phyloP scores from a whole-genome alignment of 2,329 filamentous ascomycete species.

The Graphilbum sp. region DNA sequence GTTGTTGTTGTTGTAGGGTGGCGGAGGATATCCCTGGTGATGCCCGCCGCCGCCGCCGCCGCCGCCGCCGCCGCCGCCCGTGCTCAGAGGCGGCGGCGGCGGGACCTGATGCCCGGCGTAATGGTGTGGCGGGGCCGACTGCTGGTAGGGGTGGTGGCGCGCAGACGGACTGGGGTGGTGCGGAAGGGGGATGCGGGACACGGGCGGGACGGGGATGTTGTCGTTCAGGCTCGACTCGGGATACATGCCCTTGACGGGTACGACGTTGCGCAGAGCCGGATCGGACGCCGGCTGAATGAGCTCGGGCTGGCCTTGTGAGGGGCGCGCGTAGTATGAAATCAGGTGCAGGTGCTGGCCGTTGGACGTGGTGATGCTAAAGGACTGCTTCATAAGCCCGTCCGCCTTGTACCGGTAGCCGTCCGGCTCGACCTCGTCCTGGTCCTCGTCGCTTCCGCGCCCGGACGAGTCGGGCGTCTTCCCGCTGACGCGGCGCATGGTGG shows the following conservation, averaged over 20 bases:
- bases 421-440: constrained; percentile 68
- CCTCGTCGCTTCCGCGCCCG: constrained; percentile 65
- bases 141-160: constrained; percentile 18
- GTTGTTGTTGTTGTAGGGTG: no score
- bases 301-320: constrained; percentile 53
- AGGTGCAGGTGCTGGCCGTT: constrained; percentile 81
- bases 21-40: constrained; percentile 13
- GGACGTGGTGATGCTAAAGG: constrained; percentile 94
- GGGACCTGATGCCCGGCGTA: constrained; percentile 1
- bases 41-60: no score
- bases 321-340: constrained; percentile 89
- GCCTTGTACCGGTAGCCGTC: constrained; percentile 92
- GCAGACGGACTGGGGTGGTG: constrained; percentile 16
- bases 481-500: constrained; percentile 33
- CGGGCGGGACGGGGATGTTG: constrained; percentile 63
- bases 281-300: constrained; percentile 73
- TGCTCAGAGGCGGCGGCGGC: background rate
- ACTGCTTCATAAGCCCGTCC: constrained; percentile 98
- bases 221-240: constrained; percentile 78
- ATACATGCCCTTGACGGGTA: constrained; percentile 88
- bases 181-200: constrained; percentile 59
- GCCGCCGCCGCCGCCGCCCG: no score
- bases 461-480: constrained; percentile 68
- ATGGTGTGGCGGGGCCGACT: constrained; percentile 5
- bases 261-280: constrained; percentile 61